Percentiles rank a stretch among this genome's conserved stretches.
phyloP scores from a whole-genome alignment of 169 alveolate genomes.

The Theileria luwenshuni region DNA sequence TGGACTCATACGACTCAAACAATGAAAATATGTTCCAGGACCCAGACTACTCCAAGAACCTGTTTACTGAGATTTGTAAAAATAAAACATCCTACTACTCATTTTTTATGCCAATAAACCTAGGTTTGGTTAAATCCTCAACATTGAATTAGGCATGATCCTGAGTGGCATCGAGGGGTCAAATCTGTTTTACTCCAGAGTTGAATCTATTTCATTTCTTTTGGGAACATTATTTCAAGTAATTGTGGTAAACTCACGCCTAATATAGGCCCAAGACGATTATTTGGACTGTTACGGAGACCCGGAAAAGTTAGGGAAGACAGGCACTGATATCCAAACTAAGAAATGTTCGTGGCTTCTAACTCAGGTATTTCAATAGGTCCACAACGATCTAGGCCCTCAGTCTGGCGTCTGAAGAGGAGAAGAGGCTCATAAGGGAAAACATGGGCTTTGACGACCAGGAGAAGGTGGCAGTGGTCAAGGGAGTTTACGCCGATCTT shows the following conservation, averaged over 20 bases:
- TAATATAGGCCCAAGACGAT: constrained; percentile 75
- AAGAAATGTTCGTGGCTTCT: constrained; percentile 78
- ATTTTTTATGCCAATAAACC: constrained; percentile 71
- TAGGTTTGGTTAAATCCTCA: constrained; percentile 56
- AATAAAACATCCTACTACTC: constrained; percentile 78
- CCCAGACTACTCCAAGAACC: constrained; percentile 34
- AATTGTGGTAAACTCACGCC: not conserved
- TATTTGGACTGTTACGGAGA: constrained; percentile 72
- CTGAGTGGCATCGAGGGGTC: constrained; percentile 60
- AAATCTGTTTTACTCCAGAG: constrained; percentile 65
- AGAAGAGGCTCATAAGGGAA: constrained; percentile 53
- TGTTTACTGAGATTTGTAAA: constrained; percentile 55
- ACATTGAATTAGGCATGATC: constrained; percentile 66
- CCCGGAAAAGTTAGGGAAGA: constrained; percentile 69
- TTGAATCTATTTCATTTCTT: constrained; percentile 66
- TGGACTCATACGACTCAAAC: constrained; percentile 71
- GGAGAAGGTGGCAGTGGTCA: constrained; percentile 64
- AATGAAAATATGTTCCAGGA: constrained; percentile 37
- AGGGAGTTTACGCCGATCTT: constrained; percentile 67
- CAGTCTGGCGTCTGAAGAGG: constrained; percentile 61
- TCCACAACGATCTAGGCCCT: constrained; percentile 52
- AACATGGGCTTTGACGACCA: constrained; percentile 70
- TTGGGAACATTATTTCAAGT: constrained; percentile 79
- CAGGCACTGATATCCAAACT: constrained; percentile 78
- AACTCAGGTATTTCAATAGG: constrained; percentile 49